These are phyloP conservation scores for Tolypocladium endophyticum DNA, from an alignment of 2,329 filamentous ascomycete genomes.

Conservation along the genomic window DNA sequence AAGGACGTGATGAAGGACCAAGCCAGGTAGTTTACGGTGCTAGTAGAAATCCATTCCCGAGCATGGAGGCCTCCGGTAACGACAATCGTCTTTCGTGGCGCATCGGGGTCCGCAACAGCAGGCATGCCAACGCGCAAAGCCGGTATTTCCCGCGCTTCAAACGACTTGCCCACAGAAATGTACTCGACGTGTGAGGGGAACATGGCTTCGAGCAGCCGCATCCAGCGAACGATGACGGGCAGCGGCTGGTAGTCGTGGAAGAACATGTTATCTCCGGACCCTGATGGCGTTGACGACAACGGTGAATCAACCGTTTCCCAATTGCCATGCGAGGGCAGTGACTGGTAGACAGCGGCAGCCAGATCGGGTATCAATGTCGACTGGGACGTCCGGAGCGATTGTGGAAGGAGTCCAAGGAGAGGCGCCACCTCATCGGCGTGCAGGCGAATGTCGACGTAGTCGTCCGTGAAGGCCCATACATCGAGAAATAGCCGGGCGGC, in stretches of 20 bases:
- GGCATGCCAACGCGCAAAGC: conserved; percentile 64
- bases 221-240: conserved; percentile 77
- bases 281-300: conserved; percentile 18
- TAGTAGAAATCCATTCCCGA: conserved; percentile 91
- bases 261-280: conserved; percentile 61
- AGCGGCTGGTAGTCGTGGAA: conserved; percentile 89
- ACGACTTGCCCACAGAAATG: conserved; percentile 71
- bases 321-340: conserved; percentile 14
- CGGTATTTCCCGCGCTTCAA: conserved; percentile 77
- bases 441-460: conserved; percentile 78
- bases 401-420: conserved; percentile 67
- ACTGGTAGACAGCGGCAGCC: conserved; percentile 61
- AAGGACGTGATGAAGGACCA: conserved; percentile 81
- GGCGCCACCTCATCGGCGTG: conserved; percentile 67
- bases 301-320: conserved; percentile 10
- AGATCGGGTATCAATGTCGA: conserved; percentile 71
- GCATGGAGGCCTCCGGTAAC: conserved; percentile 84
- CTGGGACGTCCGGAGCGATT: conserved; percentile 60
- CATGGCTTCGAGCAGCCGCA: conserved; percentile 80
- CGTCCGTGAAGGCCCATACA: conserved; percentile 74
- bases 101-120: conserved; percentile 28
- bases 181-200: conserved; percentile 71
- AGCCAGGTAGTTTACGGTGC: conserved; percentile 81
- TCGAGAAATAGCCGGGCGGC: conserved; percentile 71
- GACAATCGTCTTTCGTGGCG: conserved; percentile 63